phyloP scores from a whole-genome alignment of 768 basidiomycete species.

The Suillus placidus region DNA sequence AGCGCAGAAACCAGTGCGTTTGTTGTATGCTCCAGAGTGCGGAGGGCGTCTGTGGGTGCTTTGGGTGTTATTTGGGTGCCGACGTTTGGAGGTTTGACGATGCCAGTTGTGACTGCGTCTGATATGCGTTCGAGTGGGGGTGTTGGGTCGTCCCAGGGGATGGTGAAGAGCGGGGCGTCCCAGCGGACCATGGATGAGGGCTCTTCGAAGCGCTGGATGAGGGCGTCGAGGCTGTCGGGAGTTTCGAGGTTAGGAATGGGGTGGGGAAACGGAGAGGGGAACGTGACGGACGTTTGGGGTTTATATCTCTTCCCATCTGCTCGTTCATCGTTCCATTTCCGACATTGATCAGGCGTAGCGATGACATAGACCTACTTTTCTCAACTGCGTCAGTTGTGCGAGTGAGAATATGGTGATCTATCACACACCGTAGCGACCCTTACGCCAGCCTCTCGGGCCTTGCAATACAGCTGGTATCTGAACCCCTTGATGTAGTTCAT shows the following conservation, averaged over 20 bases:
- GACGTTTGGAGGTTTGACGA: slow-evolving; percentile 84
- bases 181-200: slow-evolving; percentile 98
- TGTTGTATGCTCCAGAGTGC: slow-evolving; percentile 80
- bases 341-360: slow-evolving; percentile 69
- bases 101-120: slow-evolving; percentile 76
- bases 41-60: slow-evolving; percentile 87
- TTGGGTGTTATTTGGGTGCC: slow-evolving; percentile 77
- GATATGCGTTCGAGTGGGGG: slow-evolving; percentile 75
- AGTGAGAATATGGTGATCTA: slow-evolving; percentile 11
- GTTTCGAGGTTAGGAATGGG: background rate
- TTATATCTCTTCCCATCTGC: slow-evolving; percentile 54
- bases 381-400: slow-evolving; percentile 2
- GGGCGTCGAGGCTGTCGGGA: slow-evolving; percentile 43
- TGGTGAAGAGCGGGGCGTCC: slow-evolving; percentile 93
- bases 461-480: slow-evolving; percentile 97
- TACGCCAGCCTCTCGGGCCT: slow-evolving; percentile 84
- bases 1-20: slow-evolving; percentile 71
- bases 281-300: slow-evolving; percentile 67
- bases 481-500: slow-evolving; percentile 99
- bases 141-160: slow-evolving; percentile 72
- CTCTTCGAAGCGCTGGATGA: slow-evolving; percentile 90
- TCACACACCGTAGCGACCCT: slow-evolving; percentile 82
- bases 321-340: slow-evolving; percentile 69
- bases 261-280: background rate
- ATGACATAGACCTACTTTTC: slow-evolving; percentile 70